Percentiles rank a stretch among this genome's conserved stretches.
These are phyloP conservation scores for Pseudocercospora pini-densiflorae DNA, from an alignment of 2,329 filamentous ascomycete species.

Conservation along the genomic window DNA sequence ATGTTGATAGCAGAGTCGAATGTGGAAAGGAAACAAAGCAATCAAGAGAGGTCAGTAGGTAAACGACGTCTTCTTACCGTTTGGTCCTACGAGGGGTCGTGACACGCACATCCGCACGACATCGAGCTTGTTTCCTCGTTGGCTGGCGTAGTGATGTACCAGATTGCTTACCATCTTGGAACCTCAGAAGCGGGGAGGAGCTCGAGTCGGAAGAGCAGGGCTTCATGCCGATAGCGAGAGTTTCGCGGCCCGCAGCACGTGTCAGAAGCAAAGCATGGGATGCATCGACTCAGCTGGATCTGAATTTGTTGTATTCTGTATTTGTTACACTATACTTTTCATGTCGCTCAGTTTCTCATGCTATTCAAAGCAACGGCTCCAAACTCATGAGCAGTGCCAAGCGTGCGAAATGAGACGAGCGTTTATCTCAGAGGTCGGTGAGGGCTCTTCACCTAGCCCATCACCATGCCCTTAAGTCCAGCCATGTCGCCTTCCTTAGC, in stretches of 20 bases:
- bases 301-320: constrained; percentile 14
- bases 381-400: background rate
- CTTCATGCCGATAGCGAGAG: background rate
- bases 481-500: constrained; percentile 97
- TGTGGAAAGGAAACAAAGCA: constrained; percentile 6
- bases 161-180: constrained; percentile 22
- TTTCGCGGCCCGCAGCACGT: constrained; percentile 18
- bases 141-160: constrained; percentile 16
- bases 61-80: constrained; percentile 1
- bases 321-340: constrained; percentile 23
- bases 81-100: background rate
- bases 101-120: constrained; percentile 9
- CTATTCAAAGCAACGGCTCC: background rate
- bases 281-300: constrained; percentile 1
- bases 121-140: constrained; percentile 9
- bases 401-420: background rate
- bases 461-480: constrained; percentile 71
- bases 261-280: background rate
- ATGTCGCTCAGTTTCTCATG: background rate
- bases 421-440: background rate
- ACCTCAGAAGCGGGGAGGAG: constrained; percentile 16
- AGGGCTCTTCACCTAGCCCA: constrained; percentile 42
- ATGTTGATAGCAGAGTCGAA: background rate
- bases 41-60: background rate
- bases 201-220: constrained; percentile 7